These are phyloP conservation scores for Arabis alpina DNA, from an alignment of 345 rosid genomes.

Conservation along the genomic window DNA sequence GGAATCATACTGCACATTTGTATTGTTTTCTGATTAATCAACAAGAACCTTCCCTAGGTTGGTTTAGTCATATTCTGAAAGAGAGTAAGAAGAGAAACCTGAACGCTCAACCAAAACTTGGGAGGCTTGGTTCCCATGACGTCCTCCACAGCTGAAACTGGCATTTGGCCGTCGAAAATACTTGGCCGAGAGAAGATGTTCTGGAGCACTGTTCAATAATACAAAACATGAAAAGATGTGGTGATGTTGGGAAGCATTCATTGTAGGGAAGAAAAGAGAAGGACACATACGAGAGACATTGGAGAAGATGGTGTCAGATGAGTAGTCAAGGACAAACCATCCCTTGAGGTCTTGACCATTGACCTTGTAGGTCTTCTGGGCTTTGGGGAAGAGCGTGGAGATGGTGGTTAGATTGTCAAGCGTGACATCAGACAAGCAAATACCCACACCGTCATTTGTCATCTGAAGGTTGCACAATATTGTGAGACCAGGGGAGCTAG, in stretches of 20 bases:
- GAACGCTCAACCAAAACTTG: slow-evolving; percentile 77
- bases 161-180: slow-evolving; percentile 52
- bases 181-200: slow-evolving; percentile 55
- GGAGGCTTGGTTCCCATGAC: slow-evolving; percentile 46
- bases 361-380: slow-evolving; percentile 50
- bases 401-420: slow-evolving; percentile 67
- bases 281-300: slow-evolving; percentile 53
- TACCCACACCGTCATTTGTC: slow-evolving; percentile 65
- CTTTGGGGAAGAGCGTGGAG: slow-evolving; percentile 42
- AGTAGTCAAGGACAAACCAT: slow-evolving; percentile 67
- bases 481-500: slow-evolving; percentile 45
- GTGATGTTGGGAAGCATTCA: slow-evolving; percentile 8
- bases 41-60: slow-evolving; percentile 27
- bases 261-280: slow-evolving; percentile 5
- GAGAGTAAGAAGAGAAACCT: slow-evolving; percentile 46
- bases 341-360: slow-evolving; percentile 64
- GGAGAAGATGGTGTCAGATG: slow-evolving; percentile 41
- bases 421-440: slow-evolving; percentile 62
- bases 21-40: slow-evolving; percentile 35
- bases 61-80: slow-evolving; percentile 12
- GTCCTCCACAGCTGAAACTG: slow-evolving; percentile 56
- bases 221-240: slow-evolving; percentile 18
- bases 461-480: slow-evolving; percentile 72
- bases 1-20: slow-evolving; percentile 57
- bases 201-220: slow-evolving; percentile 58